These are phyloP conservation scores for Aphanomyces astaci DNA, from an alignment of 352 stramenopile genomes.

Conservation along the genomic window DNA sequence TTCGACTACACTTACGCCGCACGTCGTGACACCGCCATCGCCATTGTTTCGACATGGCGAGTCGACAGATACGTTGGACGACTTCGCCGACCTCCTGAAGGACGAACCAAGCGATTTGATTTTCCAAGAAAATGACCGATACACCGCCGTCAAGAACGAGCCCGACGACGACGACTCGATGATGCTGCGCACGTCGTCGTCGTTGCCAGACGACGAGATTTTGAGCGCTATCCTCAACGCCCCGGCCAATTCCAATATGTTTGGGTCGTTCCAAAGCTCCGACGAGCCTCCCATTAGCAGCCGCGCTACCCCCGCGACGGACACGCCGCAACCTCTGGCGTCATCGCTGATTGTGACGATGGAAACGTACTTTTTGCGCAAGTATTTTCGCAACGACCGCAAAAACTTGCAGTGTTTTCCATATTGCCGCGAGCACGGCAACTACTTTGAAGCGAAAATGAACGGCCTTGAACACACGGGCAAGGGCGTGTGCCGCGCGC, in stretches of 20 bases:
- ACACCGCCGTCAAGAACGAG: conserved; percentile 36
- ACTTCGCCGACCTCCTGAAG: conserved; percentile 29
- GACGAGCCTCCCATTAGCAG: too few relatives aligned
- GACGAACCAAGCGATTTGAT: conserved; percentile 58
- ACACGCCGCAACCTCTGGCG: too few relatives aligned
- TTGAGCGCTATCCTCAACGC: conserved; percentile 21
- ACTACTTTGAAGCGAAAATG: conserved; percentile 85
- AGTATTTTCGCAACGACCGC: conserved; percentile 88
- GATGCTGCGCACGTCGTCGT: conserved; percentile 7
- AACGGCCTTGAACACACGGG: conserved; percentile 73
- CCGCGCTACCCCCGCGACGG: too few relatives aligned
- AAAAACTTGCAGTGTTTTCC: conserved; percentile 91
- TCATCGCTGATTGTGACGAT: conserved; percentile 63
- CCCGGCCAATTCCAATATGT: conserved; percentile 26
- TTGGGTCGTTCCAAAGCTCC: conserved; percentile 11
- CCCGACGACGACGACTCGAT: conserved; percentile 5
- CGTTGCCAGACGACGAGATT: conserved; percentile 15
- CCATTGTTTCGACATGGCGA: too few relatives aligned
- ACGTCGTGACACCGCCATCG: too few relatives aligned
- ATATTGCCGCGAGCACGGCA: conserved; percentile 80
- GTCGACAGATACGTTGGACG: conserved; percentile 26
- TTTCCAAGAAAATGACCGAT: too few relatives aligned
- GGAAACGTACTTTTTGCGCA: conserved; percentile 75
- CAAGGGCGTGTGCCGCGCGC: conserved; percentile 77
- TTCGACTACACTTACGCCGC: too few relatives aligned